Conservation (phyloP, 148 eudicot genomes). For the Cornus controversa region DNA sequence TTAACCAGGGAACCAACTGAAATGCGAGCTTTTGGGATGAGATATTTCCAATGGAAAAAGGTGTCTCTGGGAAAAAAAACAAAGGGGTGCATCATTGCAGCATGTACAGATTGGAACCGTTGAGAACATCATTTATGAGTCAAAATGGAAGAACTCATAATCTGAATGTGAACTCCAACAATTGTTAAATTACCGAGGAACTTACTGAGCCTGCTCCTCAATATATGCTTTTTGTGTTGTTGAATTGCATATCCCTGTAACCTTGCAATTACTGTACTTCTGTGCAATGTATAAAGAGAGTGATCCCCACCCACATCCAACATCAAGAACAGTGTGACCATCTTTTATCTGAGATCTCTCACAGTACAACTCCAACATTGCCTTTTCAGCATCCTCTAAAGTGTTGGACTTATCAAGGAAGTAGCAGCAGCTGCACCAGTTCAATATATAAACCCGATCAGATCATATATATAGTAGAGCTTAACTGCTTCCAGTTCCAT, state of each 20-base stretch:
- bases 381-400: slow-evolving; percentile 86
- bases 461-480: neutral
- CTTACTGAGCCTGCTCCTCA: slow-evolving; percentile 71
- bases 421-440: slow-evolving; percentile 74
- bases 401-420: slow-evolving; percentile 51
- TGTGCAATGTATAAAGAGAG: slow-evolving; percentile 75
- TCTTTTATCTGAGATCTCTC: slow-evolving; percentile 75
- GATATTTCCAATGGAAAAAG: neutral
- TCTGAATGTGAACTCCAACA: neutral
- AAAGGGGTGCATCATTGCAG: neutral
- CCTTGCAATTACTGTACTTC: slow-evolving; percentile 64
- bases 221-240: slow-evolving; percentile 78
- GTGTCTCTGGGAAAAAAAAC: neutral
- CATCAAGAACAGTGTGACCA: slow-evolving; percentile 90
- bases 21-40: neutral
- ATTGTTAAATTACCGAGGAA: slow-evolving; percentile 4
- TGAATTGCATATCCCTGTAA: slow-evolving; percentile 95
- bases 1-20: neutral
- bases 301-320: slow-evolving; percentile 99
- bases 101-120: neutral
- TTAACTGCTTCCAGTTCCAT: neutral
- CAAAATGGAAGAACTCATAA: neutral
- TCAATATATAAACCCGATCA: slow-evolving; percentile 17
- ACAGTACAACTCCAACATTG: slow-evolving; percentile 83
- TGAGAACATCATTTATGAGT: neutral